Conservation (phyloP, 2,329 filamentous ascomycete species). For the Myotisia sp. region DNA sequence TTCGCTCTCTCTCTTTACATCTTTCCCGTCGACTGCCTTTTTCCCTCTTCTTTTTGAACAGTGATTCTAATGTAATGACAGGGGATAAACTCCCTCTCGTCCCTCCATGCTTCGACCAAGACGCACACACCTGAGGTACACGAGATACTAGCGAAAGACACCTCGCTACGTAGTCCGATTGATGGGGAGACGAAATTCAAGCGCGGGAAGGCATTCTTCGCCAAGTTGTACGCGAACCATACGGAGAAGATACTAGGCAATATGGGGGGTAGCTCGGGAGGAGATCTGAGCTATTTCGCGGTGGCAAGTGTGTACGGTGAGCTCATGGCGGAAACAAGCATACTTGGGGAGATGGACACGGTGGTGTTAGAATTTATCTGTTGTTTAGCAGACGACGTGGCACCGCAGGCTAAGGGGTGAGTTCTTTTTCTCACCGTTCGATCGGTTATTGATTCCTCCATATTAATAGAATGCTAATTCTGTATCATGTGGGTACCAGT, state of each 20-base stretch:
- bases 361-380: conserved; percentile 20
- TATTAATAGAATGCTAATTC: not conserved
- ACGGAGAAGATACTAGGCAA: conserved; percentile 15
- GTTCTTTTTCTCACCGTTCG: conserved; percentile 2
- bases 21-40: too few species aligned
- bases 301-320: conserved; percentile 19
- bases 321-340: conserved; percentile 16
- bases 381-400: conserved; percentile 18
- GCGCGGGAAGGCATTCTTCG: conserved; percentile 18
- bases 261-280: conserved; percentile 16
- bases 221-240: conserved; percentile 17
- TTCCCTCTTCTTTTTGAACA: too few species aligned
- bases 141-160: conserved; percentile 10
- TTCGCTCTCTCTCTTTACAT: conserved; percentile 1
- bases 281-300: conserved; percentile 18
- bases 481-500: conserved; percentile 6
- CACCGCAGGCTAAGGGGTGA: conserved; percentile 19
- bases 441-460: not conserved
- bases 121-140: conserved; percentile 11
- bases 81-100: conserved; percentile 17
- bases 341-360: conserved; percentile 16
- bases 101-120: conserved; percentile 15
- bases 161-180: conserved; percentile 13
- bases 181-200: conserved; percentile 11
- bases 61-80: too few species aligned